phyloP scores from a whole-genome alignment of 768 basidiomycete genomes.

The Pulveroboletus sp. region DNA sequence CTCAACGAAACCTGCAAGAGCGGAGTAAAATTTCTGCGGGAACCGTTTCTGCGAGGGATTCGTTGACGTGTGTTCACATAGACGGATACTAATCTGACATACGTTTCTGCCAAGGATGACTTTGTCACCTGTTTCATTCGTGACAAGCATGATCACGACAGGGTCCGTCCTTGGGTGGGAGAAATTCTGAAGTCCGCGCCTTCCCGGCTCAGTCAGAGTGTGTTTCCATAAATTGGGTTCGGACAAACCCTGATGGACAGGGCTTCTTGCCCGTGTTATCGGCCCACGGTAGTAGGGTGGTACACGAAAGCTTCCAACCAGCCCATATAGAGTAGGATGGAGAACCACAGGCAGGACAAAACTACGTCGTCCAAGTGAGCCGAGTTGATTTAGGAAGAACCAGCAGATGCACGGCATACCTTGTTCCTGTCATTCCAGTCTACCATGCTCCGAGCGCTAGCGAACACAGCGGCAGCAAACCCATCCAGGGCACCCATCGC shows the following conservation, averaged over 20 bases:
- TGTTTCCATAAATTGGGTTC: not conserved
- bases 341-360: slow-evolving; percentile 86
- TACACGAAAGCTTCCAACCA: slow-evolving; percentile 92
- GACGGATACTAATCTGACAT: slow-evolving; percentile 27
- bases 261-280: slow-evolving; percentile 60
- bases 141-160: slow-evolving; percentile 88
- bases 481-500: slow-evolving; percentile 54
- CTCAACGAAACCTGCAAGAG: slow-evolving; percentile 91
- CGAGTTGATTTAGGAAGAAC: not conserved
- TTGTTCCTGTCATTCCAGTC: slow-evolving; percentile 95
- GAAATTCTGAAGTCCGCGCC: slow-evolving; percentile 87
- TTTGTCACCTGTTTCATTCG: slow-evolving; percentile 77
- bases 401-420: slow-evolving; percentile 36
- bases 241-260: slow-evolving; percentile 69
- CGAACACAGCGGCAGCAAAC: slow-evolving; percentile 75
- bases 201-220: slow-evolving; percentile 30
- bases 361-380: slow-evolving; percentile 43
- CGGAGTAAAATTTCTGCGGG: slow-evolving; percentile 76
- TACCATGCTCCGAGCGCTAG: slow-evolving; percentile 73
- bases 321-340: slow-evolving; percentile 86
- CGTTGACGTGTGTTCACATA: not conserved
- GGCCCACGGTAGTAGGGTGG: slow-evolving; percentile 71
- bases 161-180: slow-evolving; percentile 79
- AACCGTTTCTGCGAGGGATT: slow-evolving; percentile 53
- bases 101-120: slow-evolving; percentile 87